These are phyloP conservation scores for Candida vaughaniae DNA, from an alignment of 805 yeast species.

Conservation along the genomic window DNA sequence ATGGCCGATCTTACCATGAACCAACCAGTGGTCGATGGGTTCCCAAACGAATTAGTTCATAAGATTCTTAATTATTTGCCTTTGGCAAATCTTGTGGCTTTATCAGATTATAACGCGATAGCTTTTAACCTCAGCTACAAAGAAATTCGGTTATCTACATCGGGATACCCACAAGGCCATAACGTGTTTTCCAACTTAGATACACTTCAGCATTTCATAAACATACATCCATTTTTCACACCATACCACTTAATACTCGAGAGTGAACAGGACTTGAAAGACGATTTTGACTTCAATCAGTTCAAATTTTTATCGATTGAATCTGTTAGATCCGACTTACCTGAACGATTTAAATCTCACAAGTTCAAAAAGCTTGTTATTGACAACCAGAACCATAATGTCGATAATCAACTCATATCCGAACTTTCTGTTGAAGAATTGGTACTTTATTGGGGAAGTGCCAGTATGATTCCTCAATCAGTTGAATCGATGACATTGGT, in stretches of 20 bases:
- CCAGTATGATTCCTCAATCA: not conserved
- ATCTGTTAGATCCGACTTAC: not conserved
- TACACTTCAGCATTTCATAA: slow-evolving; percentile 1
- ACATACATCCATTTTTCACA: slow-evolving; percentile 1
- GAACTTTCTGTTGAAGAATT: not conserved
- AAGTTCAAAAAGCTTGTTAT: not conserved
- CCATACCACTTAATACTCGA: slow-evolving; percentile 7
- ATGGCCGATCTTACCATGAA: too few relatives aligned
- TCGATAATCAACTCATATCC: not conserved
- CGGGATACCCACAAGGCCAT: not conserved
- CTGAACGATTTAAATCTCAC: not conserved
- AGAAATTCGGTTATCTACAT: not conserved
- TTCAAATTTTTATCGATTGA: slow-evolving; percentile 7
- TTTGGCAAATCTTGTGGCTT: not conserved
- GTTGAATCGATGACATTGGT: slow-evolving; percentile 3
- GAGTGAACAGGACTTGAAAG: not conserved
- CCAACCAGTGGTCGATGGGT: too few relatives aligned
- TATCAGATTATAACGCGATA: slow-evolving; percentile 1
- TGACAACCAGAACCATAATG: not conserved
- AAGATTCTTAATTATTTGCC: slow-evolving; percentile 6
- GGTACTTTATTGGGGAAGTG: not conserved
- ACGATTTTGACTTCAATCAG: slow-evolving; percentile 5
- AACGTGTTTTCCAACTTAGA: not conserved
- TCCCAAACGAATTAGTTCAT: slow-evolving; percentile 5
- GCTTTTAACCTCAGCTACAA: slow-evolving; percentile 3